Evolutionary conservation across 768 basidiomycete species (phyloP).

Genomic region (Lactarius pseudohatsudake): DNA sequence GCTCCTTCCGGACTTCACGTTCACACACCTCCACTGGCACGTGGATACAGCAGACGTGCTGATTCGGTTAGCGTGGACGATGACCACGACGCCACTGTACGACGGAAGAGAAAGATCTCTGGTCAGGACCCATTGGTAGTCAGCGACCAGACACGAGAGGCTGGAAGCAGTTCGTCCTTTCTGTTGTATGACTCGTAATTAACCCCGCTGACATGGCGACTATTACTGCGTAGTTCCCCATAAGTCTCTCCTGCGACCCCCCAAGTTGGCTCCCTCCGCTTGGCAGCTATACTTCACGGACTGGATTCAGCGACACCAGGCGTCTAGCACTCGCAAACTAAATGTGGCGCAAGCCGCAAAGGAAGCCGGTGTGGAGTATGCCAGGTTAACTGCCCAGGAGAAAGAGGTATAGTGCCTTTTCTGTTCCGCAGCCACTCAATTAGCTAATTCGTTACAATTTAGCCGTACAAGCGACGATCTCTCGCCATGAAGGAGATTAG

Average conservation of each 20-base stretch:
- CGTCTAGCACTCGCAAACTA: conserved; percentile 75
- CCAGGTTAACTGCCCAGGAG: conserved; percentile 70
- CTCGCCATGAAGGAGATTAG: conserved; percentile 82
- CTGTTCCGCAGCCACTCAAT: conserved; percentile 29
- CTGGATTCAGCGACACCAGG: conserved; percentile 87
- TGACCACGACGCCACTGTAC: conserved; percentile 73
- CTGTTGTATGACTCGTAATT: conserved; percentile 25
- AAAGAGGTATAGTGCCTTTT: conserved; percentile 62
- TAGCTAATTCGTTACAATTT: conserved; percentile 31
- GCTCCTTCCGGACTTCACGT: conserved; percentile 59
- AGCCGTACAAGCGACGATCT: conserved; percentile 87
- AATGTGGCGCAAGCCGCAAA: conserved; percentile 96
- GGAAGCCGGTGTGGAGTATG: conserved; percentile 90
- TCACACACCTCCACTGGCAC: conserved; percentile 48
- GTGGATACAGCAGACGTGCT: conserved; percentile 65
- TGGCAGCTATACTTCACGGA: conserved; percentile 98
- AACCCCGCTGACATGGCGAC: conserved; percentile 29
- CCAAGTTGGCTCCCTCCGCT: conserved; percentile 89
- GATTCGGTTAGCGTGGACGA: conserved; percentile 61
- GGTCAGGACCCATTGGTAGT: conserved; percentile 30
- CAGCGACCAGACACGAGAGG: conserved; percentile 30
- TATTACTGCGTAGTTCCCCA: conserved; percentile 47
- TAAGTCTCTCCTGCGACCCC: conserved; percentile 80
- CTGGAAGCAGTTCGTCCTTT: conserved; percentile 27
- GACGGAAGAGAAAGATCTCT: conserved; percentile 48